Percentiles rank a stretch among this genome's conserved stretches.
phyloP scores from a whole-genome alignment of 2,329 filamentous ascomycete species.

The Trichocomaceae sp. region DNA sequence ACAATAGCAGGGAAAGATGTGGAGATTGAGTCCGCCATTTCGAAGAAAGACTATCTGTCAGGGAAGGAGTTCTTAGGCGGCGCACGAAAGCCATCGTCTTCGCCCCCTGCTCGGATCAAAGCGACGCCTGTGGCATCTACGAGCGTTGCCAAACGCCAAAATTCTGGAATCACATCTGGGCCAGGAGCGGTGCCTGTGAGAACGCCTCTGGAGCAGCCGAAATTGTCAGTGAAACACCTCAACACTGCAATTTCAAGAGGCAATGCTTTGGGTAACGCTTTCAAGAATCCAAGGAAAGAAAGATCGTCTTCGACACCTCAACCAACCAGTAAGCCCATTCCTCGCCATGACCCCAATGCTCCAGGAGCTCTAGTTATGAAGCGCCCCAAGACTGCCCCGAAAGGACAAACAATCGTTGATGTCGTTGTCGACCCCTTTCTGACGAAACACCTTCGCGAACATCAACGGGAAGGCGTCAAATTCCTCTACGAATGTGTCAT shows the following conservation, averaged over 20 bases:
- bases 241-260: slow-evolving; percentile 33
- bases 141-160: not conserved
- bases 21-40: slow-evolving; percentile 58
- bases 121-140: not conserved
- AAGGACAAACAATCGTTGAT: slow-evolving; percentile 61
- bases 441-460: slow-evolving; percentile 55
- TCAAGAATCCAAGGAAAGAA: slow-evolving; percentile 57
- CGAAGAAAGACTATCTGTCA: slow-evolving; percentile 52
- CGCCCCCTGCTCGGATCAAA: slow-evolving; percentile 9
- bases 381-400: slow-evolving; percentile 49
- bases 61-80: slow-evolving; percentile 22
- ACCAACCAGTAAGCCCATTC: slow-evolving; percentile 43
- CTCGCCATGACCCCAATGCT: slow-evolving; percentile 59
- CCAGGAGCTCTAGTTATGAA: slow-evolving; percentile 62
- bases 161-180: not conserved
- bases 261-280: slow-evolving; percentile 41
- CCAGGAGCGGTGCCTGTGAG: slow-evolving; percentile 19
- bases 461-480: slow-evolving; percentile 62
- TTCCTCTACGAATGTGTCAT: slow-evolving; percentile 72
- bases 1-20: slow-evolving; percentile 62
- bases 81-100: slow-evolving; percentile 20
- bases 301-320: slow-evolving; percentile 46
- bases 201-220: slow-evolving; percentile 22
- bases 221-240: slow-evolving; percentile 30
- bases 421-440: slow-evolving; percentile 66